These are phyloP conservation scores for Hygrophorus pudorinus DNA, from an alignment of 768 basidiomycete species.

Conservation along the genomic window DNA sequence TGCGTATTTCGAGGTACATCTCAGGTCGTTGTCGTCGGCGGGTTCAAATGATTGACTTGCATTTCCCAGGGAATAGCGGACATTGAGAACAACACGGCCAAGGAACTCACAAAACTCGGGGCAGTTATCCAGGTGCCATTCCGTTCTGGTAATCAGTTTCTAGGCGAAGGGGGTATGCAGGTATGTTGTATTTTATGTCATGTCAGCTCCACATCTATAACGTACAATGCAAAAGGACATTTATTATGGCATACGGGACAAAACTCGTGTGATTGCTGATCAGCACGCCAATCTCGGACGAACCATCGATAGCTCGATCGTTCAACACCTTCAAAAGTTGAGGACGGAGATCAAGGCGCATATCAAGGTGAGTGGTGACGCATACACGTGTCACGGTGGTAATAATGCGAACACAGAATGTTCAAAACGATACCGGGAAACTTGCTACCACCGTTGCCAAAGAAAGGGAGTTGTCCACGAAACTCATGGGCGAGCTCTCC, in stretches of 20 bases:
- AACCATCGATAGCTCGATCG: slow-evolving; percentile 94
- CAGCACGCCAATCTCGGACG: slow-evolving; percentile 94
- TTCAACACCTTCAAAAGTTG: slow-evolving; percentile 96
- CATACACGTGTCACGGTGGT: not conserved
- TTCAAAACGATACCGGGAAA: slow-evolving; percentile 94
- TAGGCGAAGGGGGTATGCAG: slow-evolving; percentile 96
- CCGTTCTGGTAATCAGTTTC: slow-evolving; percentile 89
- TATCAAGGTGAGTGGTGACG: slow-evolving; percentile 55
- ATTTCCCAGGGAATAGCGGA: slow-evolving; percentile 46
- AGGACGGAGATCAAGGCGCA: slow-evolving; percentile 94
- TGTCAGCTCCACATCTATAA: not conserved
- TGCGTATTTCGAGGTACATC: slow-evolving; percentile 68
- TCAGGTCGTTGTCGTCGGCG: not conserved
- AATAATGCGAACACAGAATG: slow-evolving; percentile 42
- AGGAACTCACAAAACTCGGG: slow-evolving; percentile 86
- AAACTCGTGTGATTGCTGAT: slow-evolving; percentile 87
- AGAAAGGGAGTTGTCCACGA: slow-evolving; percentile 83
- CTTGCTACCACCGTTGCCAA: slow-evolving; percentile 85
- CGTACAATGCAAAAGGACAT: slow-evolving; percentile 56
- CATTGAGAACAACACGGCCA: slow-evolving; percentile 91
- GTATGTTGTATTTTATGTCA: slow-evolving; percentile 22
- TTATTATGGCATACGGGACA: slow-evolving; percentile 88
- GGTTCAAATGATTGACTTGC: not conserved
- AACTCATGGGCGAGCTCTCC: slow-evolving; percentile 78
- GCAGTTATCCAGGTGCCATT: slow-evolving; percentile 98